Evolutionary conservation across 345 rosid species (phyloP).

Genomic region (Mangifera indica): DNA sequence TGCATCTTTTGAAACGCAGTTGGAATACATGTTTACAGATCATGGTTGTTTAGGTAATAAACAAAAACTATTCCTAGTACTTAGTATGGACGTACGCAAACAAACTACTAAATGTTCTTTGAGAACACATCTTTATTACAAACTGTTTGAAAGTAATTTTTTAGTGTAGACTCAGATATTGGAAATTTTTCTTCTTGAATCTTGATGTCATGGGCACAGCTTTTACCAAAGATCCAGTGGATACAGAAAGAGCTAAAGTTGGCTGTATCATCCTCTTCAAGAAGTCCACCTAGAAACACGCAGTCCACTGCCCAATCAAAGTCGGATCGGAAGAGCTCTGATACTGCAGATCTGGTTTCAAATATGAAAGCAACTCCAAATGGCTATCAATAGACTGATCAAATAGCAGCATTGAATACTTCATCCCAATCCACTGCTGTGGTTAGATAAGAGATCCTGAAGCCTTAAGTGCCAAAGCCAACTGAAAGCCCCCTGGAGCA

Average conservation of each 20-base stretch:
- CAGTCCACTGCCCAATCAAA: slow-evolving; percentile 40
- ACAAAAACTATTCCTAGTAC: not conserved
- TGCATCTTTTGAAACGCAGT: not conserved
- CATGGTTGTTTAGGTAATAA: not conserved
- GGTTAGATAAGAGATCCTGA: slow-evolving; percentile 49
- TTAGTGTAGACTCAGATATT: not conserved
- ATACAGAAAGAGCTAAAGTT: slow-evolving; percentile 63
- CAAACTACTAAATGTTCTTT: no score
- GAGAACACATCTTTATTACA: not conserved
- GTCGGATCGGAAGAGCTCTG: slow-evolving; percentile 42
- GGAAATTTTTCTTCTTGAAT: not conserved
- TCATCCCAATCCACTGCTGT: slow-evolving; percentile 30
- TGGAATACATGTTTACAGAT: not conserved
- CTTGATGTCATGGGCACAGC: not conserved
- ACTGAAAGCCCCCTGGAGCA: slow-evolving; percentile 39
- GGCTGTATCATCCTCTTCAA: slow-evolving; percentile 51
- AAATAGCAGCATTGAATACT: slow-evolving; percentile 27
- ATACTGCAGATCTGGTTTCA: slow-evolving; percentile 32
- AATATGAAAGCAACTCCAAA: slow-evolving; percentile 41
- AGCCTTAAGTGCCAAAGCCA: slow-evolving; percentile 38
- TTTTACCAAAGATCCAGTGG: slow-evolving; percentile 34
- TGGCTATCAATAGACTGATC: slow-evolving; percentile 46
- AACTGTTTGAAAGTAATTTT: not conserved
- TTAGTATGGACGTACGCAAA: not conserved
- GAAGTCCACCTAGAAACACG: slow-evolving; percentile 41